phyloP scores from a whole-genome alignment of 257 asterid genomes.

The Fraxinus anomala region DNA sequence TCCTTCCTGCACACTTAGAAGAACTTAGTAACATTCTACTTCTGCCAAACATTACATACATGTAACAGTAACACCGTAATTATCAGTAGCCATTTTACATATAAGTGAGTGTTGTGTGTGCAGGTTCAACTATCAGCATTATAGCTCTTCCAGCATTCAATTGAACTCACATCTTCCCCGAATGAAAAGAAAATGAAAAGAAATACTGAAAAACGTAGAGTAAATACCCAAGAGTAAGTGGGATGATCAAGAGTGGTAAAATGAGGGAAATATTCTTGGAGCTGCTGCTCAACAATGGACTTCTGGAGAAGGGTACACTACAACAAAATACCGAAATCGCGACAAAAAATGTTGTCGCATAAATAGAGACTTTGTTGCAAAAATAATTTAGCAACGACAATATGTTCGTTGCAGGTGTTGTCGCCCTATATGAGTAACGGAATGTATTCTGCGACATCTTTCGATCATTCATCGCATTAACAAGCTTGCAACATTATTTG shows the following conservation, averaged over 20 bases:
- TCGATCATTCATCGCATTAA: too few species aligned
- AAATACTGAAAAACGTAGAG: background rate
- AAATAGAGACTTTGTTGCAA: too few species aligned
- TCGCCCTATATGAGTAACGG: too few species aligned
- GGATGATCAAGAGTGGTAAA: constrained; percentile 57
- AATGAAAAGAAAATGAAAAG: background rate
- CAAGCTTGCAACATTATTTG: too few species aligned
- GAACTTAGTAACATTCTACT: background rate
- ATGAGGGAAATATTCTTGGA: constrained; percentile 33
- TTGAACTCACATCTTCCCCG: background rate
- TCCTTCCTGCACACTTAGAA: too few species aligned
- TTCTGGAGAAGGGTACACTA: constrained; percentile 4
- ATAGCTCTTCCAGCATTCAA: background rate
- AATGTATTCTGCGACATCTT: too few species aligned
- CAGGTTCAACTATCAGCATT: background rate
- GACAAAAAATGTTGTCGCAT: too few species aligned
- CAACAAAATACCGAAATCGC: too few species aligned
- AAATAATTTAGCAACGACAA: too few species aligned
- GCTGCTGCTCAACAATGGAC: constrained; percentile 35
- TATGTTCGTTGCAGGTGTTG: too few species aligned
- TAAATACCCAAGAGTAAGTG: constrained; percentile 54
- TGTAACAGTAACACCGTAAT: background rate
- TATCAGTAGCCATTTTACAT: background rate
- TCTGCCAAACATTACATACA: constrained; percentile 8
- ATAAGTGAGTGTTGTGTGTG: background rate